These are phyloP conservation scores for Gamarada debralockiae DNA, from an alignment of 495 filamentous ascomycete species.

Conservation along the genomic window DNA sequence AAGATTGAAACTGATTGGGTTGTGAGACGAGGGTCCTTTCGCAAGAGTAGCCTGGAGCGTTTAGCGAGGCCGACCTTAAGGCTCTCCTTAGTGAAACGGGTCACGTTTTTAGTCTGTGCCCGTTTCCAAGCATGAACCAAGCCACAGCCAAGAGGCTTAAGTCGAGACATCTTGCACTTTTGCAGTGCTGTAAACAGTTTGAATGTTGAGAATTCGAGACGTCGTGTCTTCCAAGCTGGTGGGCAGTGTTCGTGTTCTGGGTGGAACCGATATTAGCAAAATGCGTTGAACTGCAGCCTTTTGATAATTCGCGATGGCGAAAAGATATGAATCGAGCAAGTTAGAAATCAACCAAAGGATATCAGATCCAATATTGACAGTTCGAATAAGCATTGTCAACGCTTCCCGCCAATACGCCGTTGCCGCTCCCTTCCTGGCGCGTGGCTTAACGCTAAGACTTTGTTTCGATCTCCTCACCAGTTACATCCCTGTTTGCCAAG, in stretches of 20 bases:
- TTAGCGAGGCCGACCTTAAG: constrained; percentile 7
- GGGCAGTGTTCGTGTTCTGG: too few relatives aligned
- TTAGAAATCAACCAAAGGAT: neutral
- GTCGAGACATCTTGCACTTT: constrained; percentile 10
- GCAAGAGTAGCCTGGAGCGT: too few relatives aligned
- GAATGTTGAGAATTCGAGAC: neutral
- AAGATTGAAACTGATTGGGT: constrained; percentile 1
- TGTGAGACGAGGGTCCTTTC: too few relatives aligned
- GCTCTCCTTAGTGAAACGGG: constrained; percentile 11
- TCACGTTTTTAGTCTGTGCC: constrained; percentile 16
- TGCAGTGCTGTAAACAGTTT: constrained; percentile 1
- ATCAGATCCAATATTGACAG: neutral
- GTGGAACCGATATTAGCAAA: too few relatives aligned
- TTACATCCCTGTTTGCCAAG: neutral
- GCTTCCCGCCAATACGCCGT: neutral
- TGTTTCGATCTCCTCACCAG: neutral
- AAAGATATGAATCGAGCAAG: neutral
- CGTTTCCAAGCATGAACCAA: constrained; percentile 16
- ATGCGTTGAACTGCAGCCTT: constrained; percentile 1
- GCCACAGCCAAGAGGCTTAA: constrained; percentile 6
- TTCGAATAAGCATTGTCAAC: neutral
- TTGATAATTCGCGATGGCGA: neutral
- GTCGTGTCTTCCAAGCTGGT: too few relatives aligned
- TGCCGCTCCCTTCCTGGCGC: neutral
- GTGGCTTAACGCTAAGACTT: neutral